A percentile compares a stretch with the other conserved stretches of the same genome.
Evolutionary conservation across 768 basidiomycete genomes (phyloP).

Genomic region (Boletellus sp.): DNA sequence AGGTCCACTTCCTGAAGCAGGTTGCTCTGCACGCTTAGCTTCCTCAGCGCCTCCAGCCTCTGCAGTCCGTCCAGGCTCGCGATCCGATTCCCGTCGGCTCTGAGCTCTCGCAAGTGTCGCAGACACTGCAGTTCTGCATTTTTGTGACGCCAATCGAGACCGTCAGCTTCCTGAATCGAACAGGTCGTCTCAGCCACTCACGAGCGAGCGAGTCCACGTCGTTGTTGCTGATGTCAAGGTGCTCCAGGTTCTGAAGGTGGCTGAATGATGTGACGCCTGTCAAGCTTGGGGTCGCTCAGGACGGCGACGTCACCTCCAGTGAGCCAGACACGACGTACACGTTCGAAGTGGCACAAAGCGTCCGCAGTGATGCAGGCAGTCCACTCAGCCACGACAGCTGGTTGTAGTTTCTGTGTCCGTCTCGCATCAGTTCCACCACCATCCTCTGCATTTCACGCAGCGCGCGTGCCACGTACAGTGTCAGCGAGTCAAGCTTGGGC

Average conservation of each 20-base stretch:
- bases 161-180: neutral
- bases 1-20: constrained; percentile 61
- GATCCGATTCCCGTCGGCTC: constrained; percentile 85
- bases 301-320: constrained; percentile 9
- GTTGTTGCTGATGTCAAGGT: constrained; percentile 88
- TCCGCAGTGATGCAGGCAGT: constrained; percentile 65
- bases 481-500: constrained; percentile 70
- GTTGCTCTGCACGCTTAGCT: constrained; percentile 81
- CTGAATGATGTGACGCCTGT: constrained; percentile 84
- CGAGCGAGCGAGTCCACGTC: constrained; percentile 83
- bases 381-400: constrained; percentile 79
- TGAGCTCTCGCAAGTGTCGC: constrained; percentile 81
- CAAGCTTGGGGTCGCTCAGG: constrained; percentile 48
- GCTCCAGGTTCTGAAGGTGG: constrained; percentile 82
- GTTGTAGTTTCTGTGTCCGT: constrained; percentile 61
- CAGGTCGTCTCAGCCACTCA: constrained; percentile 41
- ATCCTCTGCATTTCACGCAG: neutral
- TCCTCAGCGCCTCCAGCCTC: constrained; percentile 74
- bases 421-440: constrained; percentile 14
- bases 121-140: constrained; percentile 76
- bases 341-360: constrained; percentile 75
- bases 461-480: constrained; percentile 54
- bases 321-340: constrained; percentile 39
- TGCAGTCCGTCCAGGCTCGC: constrained; percentile 70
- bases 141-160: no score